Percentiles rank a stretch among this genome's conserved stretches.
These are phyloP conservation scores for Penicillium janthinellum DNA, from an alignment of 2,329 filamentous ascomycete genomes.

Conservation along the genomic window DNA sequence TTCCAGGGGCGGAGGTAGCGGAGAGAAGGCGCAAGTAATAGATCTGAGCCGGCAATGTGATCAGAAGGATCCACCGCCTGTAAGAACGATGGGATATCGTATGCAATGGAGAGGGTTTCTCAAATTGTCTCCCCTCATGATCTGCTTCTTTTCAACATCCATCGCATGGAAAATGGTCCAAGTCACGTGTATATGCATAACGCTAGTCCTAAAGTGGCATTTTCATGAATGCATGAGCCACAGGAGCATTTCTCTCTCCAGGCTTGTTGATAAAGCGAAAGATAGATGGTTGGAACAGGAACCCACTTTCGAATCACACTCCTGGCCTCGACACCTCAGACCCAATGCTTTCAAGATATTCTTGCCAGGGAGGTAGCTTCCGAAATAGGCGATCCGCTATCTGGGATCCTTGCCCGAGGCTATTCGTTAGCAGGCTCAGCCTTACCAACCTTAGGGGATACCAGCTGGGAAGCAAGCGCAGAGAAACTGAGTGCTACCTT, in stretches of 20 bases:
- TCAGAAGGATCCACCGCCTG: neutral
- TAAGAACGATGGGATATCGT: neutral
- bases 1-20: constrained; percentile 25
- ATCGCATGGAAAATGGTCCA: constrained; percentile 10
- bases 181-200: constrained; percentile 13
- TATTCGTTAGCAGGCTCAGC: too few species aligned
- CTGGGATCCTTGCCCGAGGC: too few species aligned
- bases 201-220: constrained; percentile 1
- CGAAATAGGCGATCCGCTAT: too few species aligned
- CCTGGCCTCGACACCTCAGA: too few species aligned
- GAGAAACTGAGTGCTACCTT: too few species aligned
- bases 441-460: too few species aligned
- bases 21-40: neutral
- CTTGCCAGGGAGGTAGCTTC: too few species aligned
- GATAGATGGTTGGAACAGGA: too few species aligned
- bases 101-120: neutral
- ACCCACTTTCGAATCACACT: too few species aligned
- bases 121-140: neutral
- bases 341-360: too few species aligned
- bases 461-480: too few species aligned
- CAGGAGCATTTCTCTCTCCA: neutral
- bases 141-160: constrained; percentile 5
- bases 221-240: neutral
- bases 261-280: too few species aligned
- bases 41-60: neutral